Conservation (phyloP, 805 yeast species). For the Metschnikowia chrysomelidarum region DNA sequence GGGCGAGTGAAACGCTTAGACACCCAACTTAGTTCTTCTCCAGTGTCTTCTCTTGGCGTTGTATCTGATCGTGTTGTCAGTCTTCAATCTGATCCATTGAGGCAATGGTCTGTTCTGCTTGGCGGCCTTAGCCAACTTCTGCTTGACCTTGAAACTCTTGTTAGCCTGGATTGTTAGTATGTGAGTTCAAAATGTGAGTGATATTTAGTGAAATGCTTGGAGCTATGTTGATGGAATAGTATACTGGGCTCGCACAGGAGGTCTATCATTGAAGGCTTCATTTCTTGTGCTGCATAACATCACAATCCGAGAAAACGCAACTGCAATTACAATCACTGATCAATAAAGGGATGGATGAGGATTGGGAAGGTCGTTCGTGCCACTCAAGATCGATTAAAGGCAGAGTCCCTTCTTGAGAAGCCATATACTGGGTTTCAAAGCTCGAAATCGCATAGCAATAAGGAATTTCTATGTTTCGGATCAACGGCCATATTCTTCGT, state of each 20-base stretch:
- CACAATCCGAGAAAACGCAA: too few relatives aligned
- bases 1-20: constrained; percentile 50
- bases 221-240: neutral
- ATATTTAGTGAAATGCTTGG: neutral
- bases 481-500: neutral
- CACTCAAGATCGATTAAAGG: too few relatives aligned
- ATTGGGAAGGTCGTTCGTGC: too few relatives aligned
- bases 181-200: neutral
- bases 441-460: too few relatives aligned
- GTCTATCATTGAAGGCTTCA: too few relatives aligned
- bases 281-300: too few relatives aligned
- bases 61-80: constrained; percentile 96
- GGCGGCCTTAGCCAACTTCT: constrained; percentile 97
- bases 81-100: constrained; percentile 98
- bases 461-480: neutral
- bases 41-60: constrained; percentile 99
- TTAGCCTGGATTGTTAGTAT: constrained; percentile 62
- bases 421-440: too few relatives aligned
- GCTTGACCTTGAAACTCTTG: constrained; percentile 95
- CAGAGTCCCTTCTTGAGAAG: too few relatives aligned
- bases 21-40: constrained; percentile 99
- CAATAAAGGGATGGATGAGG: too few relatives aligned
- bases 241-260: neutral
- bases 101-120: constrained; percentile 99
- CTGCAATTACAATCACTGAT: too few relatives aligned